Percentiles rank a stretch among this genome's conserved stretches.
Conservation (phyloP, 2,329 filamentous ascomycete genomes). For the Claviceps africana region DNA sequence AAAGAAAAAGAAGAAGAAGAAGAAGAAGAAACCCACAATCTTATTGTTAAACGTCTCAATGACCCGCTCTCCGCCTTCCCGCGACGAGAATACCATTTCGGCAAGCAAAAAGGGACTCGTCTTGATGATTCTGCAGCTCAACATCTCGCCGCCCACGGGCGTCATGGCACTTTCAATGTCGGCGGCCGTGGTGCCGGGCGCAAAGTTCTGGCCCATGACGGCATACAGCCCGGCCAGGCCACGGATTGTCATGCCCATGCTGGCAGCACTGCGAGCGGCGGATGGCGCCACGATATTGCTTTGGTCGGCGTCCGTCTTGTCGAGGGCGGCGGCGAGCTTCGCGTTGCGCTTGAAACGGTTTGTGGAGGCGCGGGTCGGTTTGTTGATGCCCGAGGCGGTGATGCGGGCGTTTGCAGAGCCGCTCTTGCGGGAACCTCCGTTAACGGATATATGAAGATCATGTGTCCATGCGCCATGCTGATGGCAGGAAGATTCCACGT, state of each 20-base stretch:
- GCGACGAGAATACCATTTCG: conserved; percentile 61
- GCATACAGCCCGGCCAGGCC: conserved; percentile 60
- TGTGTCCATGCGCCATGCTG: conserved; percentile 50
- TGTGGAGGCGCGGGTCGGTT: conserved; percentile 2
- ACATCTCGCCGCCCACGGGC: conserved; percentile 55
- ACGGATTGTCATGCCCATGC: conserved; percentile 50
- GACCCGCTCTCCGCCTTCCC: conserved; percentile 58
- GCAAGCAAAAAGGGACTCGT: conserved; percentile 59
- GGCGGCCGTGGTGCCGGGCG: conserved; percentile 63
- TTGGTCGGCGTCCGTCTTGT: conserved; percentile 26
- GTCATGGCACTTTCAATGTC: conserved; percentile 74
- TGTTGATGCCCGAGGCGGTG: conserved; percentile 22
- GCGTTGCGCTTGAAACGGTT: conserved; percentile 17
- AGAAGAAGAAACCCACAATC: conserved; percentile 41
- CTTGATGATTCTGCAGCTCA: conserved; percentile 54
- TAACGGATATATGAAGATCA: conserved; percentile 44
- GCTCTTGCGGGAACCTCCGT: conserved; percentile 12
- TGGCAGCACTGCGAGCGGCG: neutral
- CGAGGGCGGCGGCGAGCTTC: conserved; percentile 31
- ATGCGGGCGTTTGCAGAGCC: conserved; percentile 35
- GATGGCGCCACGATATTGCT: conserved; percentile 19
- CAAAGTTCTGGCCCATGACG: conserved; percentile 70
- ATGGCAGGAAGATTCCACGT: neutral
- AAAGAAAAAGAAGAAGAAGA: conserved; percentile 5
- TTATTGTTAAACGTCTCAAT: conserved; percentile 67